These are phyloP conservation scores for Coccomyxa sp. DNA, from an alignment of 139 green algal species.

Conservation along the genomic window DNA sequence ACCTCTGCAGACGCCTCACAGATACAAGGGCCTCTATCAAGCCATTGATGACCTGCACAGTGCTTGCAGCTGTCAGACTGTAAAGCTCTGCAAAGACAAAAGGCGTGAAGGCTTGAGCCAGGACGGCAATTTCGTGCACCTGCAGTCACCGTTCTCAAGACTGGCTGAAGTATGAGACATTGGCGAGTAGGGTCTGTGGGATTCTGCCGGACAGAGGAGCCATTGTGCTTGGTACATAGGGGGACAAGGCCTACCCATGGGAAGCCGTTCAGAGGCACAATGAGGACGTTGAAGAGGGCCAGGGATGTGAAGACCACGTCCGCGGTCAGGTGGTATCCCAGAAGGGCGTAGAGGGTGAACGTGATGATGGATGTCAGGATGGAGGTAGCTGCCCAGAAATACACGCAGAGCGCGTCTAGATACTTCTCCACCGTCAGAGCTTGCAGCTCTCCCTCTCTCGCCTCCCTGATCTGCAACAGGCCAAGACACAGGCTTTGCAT, in stretches of 20 bases:
- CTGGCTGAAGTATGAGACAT: too few relatives aligned
- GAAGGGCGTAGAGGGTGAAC: constrained; percentile 50
- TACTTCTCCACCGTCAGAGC: constrained; percentile 77
- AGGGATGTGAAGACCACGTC: constrained; percentile 75
- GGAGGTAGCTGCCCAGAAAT: constrained; percentile 79
- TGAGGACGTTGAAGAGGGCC: constrained; percentile 86
- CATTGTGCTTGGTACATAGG: too few relatives aligned
- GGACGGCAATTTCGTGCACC: too few relatives aligned
- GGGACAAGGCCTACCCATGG: too few relatives aligned
- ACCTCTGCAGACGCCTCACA: constrained; percentile 36
- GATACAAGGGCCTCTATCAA: constrained; percentile 75
- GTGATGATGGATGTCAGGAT: constrained; percentile 54
- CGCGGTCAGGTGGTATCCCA: constrained; percentile 53
- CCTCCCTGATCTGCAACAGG: constrained; percentile 20
- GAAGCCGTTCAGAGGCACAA: constrained; percentile 78
- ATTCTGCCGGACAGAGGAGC: too few relatives aligned
- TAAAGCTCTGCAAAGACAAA: too few relatives aligned
- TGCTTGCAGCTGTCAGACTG: too few relatives aligned
- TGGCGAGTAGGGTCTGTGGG: too few relatives aligned
- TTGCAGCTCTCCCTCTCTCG: constrained; percentile 43
- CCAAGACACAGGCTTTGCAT: too few relatives aligned
- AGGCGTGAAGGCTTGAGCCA: too few relatives aligned
- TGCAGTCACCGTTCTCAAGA: too few relatives aligned
- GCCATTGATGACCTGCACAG: constrained; percentile 74
- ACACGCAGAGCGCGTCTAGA: constrained; percentile 89